phyloP scores from a whole-genome alignment of 2,329 filamentous ascomycete genomes.

The Ceratocystis smalleyi region DNA sequence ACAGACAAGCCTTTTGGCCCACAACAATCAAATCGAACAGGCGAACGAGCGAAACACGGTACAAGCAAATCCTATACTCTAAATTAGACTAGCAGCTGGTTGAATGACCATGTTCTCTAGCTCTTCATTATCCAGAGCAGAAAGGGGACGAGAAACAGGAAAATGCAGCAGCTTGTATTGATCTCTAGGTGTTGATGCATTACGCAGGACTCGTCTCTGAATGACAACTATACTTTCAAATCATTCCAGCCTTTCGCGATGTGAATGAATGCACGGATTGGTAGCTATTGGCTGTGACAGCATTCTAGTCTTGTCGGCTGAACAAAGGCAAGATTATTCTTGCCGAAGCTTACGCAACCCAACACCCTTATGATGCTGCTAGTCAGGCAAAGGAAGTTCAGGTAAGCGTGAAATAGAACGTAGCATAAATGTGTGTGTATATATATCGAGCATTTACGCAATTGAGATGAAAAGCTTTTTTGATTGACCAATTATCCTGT shows the following conservation, averaged over 20 bases:
- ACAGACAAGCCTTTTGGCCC: not conserved
- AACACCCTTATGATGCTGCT: not conserved
- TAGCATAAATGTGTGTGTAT: not conserved
- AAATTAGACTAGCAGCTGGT: not conserved
- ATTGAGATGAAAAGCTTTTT: not conserved
- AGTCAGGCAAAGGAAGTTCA: not conserved
- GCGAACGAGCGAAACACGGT: not conserved
- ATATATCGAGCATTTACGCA: not conserved
- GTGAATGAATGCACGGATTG: not conserved
- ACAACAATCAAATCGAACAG: not conserved
- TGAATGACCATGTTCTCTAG: not conserved
- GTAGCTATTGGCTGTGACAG: no score
- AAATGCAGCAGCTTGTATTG: not conserved
- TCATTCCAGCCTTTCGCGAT: not conserved
- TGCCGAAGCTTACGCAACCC: not conserved
- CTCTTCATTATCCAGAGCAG: not conserved
- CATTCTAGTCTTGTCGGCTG: no score
- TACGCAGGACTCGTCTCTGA: not conserved
- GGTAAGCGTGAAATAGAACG: not conserved
- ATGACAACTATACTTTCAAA: not conserved
- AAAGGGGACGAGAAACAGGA: conserved; percentile 1
- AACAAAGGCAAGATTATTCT: no score
- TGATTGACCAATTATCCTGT: not conserved
- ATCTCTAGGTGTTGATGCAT: not conserved
- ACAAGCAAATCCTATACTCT: conserved; percentile 5